Percentiles rank a stretch among this genome's conserved stretches.
Evolutionary conservation across 208 protist species (phyloP).

Genomic region (Blastocrithidia nonstop): DNA sequence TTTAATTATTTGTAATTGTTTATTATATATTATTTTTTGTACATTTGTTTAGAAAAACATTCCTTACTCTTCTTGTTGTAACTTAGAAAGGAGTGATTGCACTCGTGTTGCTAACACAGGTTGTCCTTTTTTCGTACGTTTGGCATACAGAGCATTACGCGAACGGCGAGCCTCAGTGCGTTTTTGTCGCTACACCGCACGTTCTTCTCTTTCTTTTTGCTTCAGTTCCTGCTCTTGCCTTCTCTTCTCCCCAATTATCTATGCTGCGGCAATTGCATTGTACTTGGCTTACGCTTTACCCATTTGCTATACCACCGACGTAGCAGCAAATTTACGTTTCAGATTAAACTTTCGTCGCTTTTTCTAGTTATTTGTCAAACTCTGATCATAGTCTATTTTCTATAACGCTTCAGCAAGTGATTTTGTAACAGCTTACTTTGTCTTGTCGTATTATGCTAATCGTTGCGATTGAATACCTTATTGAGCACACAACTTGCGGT

Average conservation of each 20-base stretch:
- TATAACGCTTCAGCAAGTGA: conserved; percentile 32
- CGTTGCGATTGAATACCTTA: conserved; percentile 74
- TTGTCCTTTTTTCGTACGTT: conserved; percentile 60
- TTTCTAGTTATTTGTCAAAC: conserved; percentile 75
- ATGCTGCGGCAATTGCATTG: conserved; percentile 38
- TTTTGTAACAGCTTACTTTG: conserved; percentile 16
- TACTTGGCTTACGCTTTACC: conserved; percentile 21
- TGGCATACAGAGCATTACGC: conserved; percentile 35
- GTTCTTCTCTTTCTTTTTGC: conserved; percentile 17
- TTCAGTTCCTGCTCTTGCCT: conserved; percentile 30
- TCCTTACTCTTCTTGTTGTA: conserved; percentile 10
- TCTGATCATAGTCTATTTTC: conserved; percentile 69
- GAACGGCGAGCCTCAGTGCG: conserved; percentile 27
- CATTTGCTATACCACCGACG: conserved; percentile 46
- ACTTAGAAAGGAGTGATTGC: conserved; percentile 50
- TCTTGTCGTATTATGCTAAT: conserved; percentile 63
- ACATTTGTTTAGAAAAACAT: too few relatives aligned
- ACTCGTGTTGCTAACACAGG: conserved; percentile 64
- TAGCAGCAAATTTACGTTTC: conserved; percentile 73
- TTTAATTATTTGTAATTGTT: too few relatives aligned
- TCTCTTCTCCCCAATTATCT: conserved; percentile 29
- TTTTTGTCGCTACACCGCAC: conserved; percentile 23
- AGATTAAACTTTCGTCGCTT: conserved; percentile 74
- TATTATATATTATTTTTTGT: too few relatives aligned
- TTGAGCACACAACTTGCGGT: conserved; percentile 61